Percentiles rank a stretch among this genome's conserved stretches.
Evolutionary conservation across 208 protist genomes (phyloP).

Genomic region (Wallacemonas collosoma): DNA sequence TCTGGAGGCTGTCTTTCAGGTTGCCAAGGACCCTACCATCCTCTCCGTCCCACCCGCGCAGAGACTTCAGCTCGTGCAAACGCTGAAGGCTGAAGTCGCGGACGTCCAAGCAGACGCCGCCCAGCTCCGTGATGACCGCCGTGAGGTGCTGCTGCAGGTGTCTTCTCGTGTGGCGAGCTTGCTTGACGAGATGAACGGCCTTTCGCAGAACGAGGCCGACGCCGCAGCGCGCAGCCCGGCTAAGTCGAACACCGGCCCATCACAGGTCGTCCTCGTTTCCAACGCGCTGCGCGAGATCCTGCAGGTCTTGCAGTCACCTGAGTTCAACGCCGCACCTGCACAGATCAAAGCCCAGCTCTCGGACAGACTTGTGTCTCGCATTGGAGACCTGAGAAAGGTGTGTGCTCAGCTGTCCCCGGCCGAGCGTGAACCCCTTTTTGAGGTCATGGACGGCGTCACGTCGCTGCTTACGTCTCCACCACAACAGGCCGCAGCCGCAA

Average conservation of each 20-base stretch:
- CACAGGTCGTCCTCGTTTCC: constrained; percentile 16
- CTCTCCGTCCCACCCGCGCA: constrained; percentile 12
- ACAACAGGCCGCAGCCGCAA: not conserved
- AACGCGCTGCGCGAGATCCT: constrained; percentile 27
- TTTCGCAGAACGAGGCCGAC: constrained; percentile 25
- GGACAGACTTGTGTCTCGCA: not conserved
- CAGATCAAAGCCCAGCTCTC: constrained; percentile 16
- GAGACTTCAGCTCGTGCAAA: constrained; percentile 16
- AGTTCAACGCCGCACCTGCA: constrained; percentile 25
- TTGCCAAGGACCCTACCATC: constrained; percentile 26
- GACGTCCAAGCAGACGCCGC: constrained; percentile 16
- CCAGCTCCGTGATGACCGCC: constrained; percentile 17
- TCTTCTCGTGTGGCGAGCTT: constrained; percentile 22
- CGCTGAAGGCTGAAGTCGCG: constrained; percentile 24
- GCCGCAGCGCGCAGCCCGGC: not conserved
- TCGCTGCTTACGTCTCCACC: constrained; percentile 6
- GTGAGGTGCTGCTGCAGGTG: constrained; percentile 17
- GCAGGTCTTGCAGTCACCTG: constrained; percentile 35
- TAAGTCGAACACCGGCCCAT: not conserved
- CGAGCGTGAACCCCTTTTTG: constrained; percentile 17
- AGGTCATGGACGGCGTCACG: constrained; percentile 22
- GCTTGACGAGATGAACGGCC: constrained; percentile 30
- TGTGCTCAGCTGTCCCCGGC: not conserved
- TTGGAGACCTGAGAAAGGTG: not conserved
- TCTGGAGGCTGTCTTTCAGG: constrained; percentile 31